These are phyloP conservation scores for Alternaria infectoria DNA, from an alignment of 2,329 filamentous ascomycete genomes.

Conservation along the genomic window DNA sequence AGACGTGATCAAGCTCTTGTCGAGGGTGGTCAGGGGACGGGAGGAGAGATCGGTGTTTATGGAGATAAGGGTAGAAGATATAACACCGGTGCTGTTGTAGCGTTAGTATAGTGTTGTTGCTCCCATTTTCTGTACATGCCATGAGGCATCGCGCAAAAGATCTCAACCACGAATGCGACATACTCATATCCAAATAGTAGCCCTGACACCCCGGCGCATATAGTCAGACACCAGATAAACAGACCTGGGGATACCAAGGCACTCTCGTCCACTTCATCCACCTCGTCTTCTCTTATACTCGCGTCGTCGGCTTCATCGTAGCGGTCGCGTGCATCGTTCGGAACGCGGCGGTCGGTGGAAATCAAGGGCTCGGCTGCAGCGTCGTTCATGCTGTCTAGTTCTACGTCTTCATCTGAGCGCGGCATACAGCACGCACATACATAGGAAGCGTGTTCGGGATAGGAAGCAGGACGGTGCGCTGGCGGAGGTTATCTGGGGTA, in stretches of 20 bases:
- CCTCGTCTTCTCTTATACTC: slow-evolving; percentile 35
- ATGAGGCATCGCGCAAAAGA: not conserved
- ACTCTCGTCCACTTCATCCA: slow-evolving; percentile 46
- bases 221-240: slow-evolving; percentile 63
- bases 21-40: slow-evolving; percentile 57
- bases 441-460: not conserved
- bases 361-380: slow-evolving; percentile 44
- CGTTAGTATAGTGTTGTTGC: not conserved
- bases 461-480: not conserved
- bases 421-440: slow-evolving; percentile 3
- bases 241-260: slow-evolving; percentile 31
- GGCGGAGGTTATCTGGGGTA: slow-evolving; percentile 11
- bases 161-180: slow-evolving; percentile 6
- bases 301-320: slow-evolving; percentile 20
- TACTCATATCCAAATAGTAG: slow-evolving; percentile 69
- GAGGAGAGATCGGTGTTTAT: slow-evolving; percentile 61
- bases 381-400: slow-evolving; percentile 38
- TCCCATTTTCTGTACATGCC: not conserved
- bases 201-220: slow-evolving; percentile 64
- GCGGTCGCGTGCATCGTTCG: slow-evolving; percentile 9
- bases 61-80: slow-evolving; percentile 65
- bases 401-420: slow-evolving; percentile 23
- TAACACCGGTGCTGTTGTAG: slow-evolving; percentile 60
- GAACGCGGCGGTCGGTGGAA: slow-evolving; percentile 15
- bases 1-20: slow-evolving; percentile 66